Evolutionary conservation across 257 asterid genomes (phyloP).

Genomic region (Rubia yunnanensis): DNA sequence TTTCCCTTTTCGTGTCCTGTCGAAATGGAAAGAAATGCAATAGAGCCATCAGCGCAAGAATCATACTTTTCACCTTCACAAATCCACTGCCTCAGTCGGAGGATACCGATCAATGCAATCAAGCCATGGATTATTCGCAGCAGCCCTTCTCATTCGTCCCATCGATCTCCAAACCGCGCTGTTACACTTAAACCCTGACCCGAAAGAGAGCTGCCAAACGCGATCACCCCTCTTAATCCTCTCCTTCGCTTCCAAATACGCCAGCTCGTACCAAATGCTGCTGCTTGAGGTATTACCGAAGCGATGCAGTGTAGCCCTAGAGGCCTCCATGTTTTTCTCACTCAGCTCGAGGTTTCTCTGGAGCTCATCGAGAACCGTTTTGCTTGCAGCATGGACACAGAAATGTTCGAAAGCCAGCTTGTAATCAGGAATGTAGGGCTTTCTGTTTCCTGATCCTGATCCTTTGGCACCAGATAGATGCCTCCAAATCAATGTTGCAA

Average conservation of each 20-base stretch:
- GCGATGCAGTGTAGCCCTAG: constrained; percentile 63
- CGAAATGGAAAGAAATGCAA: neutral
- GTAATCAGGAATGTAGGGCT: constrained; percentile 93
- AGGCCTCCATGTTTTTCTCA: constrained; percentile 65
- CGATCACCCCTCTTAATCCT: constrained; percentile 61
- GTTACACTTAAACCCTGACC: constrained; percentile 93
- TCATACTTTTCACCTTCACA: neutral
- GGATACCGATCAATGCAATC: constrained; percentile 58
- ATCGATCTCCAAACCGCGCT: constrained; percentile 80
- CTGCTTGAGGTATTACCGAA: constrained; percentile 96
- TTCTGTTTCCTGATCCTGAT: constrained; percentile 21
- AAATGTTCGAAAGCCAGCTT: constrained; percentile 94
- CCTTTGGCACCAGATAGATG: constrained; percentile 28
- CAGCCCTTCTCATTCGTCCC: constrained; percentile 30
- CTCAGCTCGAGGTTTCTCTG: constrained; percentile 80
- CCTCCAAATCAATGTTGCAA: constrained; percentile 51
- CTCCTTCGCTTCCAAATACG: constrained; percentile 83
- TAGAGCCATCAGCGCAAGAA: neutral
- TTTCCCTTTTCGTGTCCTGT: too few species aligned
- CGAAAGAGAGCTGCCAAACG: constrained; percentile 87
- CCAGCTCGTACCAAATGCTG: constrained; percentile 92
- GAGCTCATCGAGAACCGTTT: constrained; percentile 75
- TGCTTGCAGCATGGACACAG: constrained; percentile 87
- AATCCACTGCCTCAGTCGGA: constrained; percentile 20
- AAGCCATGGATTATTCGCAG: constrained; percentile 65